A percentile compares a stretch with the other conserved stretches of the same genome.
Conservation (phyloP, 2,329 filamentous ascomycete species). For the Ophiostoma pallidulum region DNA sequence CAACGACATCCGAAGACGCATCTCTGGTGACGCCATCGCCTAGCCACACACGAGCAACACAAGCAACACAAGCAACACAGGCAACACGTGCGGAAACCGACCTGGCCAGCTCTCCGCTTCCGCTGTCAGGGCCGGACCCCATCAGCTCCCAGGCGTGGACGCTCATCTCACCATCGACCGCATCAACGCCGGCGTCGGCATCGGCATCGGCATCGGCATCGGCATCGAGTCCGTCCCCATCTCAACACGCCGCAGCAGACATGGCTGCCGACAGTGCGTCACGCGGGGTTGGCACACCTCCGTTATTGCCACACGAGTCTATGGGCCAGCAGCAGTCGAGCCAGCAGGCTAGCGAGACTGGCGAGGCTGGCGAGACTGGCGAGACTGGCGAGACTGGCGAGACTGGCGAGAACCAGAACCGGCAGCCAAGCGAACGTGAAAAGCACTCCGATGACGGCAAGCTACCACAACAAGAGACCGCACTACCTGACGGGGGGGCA, state of each 20-base stretch:
- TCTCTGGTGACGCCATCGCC: background rate
- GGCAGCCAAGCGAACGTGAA: conserved; percentile 4
- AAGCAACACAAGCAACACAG: background rate
- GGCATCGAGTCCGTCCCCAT: background rate
- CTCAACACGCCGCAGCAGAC: background rate
- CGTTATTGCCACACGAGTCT: background rate
- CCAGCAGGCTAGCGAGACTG: background rate
- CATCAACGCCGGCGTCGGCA: background rate
- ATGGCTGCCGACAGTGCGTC: background rate
- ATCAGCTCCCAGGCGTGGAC: no score
- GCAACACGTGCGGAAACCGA: no score
- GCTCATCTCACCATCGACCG: background rate
- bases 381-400: background rate
- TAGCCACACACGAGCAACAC: background rate
- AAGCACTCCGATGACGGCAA: background rate
- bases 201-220: background rate
- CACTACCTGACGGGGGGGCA: background rate
- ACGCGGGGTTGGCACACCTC: background rate
- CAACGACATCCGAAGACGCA: conserved; percentile 2
- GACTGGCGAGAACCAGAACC: conserved; percentile 12
- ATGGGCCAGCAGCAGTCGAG: background rate
- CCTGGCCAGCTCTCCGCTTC: no score
- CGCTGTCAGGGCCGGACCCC: background rate
- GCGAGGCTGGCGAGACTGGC: background rate
- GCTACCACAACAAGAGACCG: background rate